Percentiles rank a stretch among this genome's conserved stretches.
Evolutionary conservation across 202 grass and related monocot genomes (phyloP).

Genomic region (Panicum virgatum): DNA sequence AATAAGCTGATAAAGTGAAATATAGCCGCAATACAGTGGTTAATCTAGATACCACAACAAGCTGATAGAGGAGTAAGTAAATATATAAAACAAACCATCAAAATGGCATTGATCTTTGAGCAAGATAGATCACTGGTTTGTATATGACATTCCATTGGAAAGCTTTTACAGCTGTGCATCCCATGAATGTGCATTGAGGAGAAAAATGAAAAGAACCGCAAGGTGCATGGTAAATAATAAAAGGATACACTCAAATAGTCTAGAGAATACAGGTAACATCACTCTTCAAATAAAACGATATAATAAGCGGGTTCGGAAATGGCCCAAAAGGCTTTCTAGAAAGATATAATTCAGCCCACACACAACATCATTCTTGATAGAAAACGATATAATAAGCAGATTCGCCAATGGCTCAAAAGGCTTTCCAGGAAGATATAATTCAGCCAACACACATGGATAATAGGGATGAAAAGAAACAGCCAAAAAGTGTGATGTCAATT

Average conservation of each 20-base stretch:
- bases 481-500: not conserved
- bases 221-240: not conserved
- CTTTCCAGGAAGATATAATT: not conserved
- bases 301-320: not conserved
- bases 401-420: not conserved
- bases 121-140: not conserved
- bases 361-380: not conserved
- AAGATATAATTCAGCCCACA: not conserved
- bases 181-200: not conserved
- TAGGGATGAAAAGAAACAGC: not conserved
- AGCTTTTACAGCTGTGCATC: slow-evolving; percentile 1
- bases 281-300: not conserved
- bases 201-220: not conserved
- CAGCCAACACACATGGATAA: not conserved
- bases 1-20: not conserved
- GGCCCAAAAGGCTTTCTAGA: not conserved
- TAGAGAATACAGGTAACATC: not conserved
- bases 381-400: not conserved
- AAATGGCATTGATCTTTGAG: not conserved
- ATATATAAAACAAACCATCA: not conserved
- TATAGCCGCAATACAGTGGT: not conserved
- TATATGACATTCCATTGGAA: not conserved
- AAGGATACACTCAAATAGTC: not conserved
- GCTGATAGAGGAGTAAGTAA: not conserved
- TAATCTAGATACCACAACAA: slow-evolving; percentile 5